These are phyloP conservation scores for Penicillium lividum DNA, from an alignment of 495 filamentous ascomycete genomes.

Conservation along the genomic window DNA sequence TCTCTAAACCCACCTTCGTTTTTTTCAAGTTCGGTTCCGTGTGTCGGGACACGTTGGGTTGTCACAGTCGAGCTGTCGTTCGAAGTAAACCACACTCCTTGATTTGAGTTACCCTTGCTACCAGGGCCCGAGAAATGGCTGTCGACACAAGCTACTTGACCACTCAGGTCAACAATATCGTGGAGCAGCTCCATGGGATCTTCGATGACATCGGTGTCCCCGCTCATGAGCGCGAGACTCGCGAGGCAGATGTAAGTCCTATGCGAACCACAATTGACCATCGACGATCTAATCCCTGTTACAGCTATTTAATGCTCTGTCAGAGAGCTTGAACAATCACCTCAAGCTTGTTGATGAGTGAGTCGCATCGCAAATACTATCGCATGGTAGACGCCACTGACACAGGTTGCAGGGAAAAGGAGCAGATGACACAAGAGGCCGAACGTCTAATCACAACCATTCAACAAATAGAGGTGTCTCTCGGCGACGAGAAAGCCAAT, in stretches of 20 bases:
- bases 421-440: constrained; percentile 82
- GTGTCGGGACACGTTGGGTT: constrained; percentile 25
- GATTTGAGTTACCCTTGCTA: constrained; percentile 8
- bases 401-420: constrained; percentile 68
- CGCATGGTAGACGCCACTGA: background rate
- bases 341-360: constrained; percentile 72
- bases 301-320: constrained; percentile 83
- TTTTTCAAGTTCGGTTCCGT: constrained; percentile 20
- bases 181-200: constrained; percentile 83
- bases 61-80: constrained; percentile 23
- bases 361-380: constrained; percentile 21
- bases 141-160: constrained; percentile 92
- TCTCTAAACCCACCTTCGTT: constrained; percentile 27
- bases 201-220: constrained; percentile 97
- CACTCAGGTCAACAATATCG: constrained; percentile 90
- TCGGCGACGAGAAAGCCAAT: constrained; percentile 70
- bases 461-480: constrained; percentile 87
- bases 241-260: constrained; percentile 78
- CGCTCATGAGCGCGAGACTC: constrained; percentile 80
- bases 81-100: constrained; percentile 21
- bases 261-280: background rate
- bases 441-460: constrained; percentile 79
- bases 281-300: constrained; percentile 7
- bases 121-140: constrained; percentile 52
- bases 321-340: constrained; percentile 83